Base-by-base conservation (phyloP, 768 basidiomycete genomes). In the Auricularia auricula-judae region DNA sequence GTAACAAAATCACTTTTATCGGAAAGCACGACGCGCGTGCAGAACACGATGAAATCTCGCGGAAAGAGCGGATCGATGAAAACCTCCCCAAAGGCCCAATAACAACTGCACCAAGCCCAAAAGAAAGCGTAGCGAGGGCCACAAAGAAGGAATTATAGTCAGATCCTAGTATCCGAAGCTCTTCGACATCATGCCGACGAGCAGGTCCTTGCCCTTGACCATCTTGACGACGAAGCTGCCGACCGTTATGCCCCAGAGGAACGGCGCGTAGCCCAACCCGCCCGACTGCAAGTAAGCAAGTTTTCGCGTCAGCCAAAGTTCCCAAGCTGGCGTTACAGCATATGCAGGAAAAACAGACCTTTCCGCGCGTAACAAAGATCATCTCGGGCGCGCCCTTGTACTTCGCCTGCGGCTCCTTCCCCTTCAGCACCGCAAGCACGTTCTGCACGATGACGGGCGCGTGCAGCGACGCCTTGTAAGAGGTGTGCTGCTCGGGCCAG, bases 241-340 rank as follows among this genome's bases (percentile, higher is more conserved):
- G 23, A 68, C n/a, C 7, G 43, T 63, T 35, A 68, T n/a, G n/a
- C 67, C 67, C 67, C 67, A 67, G 16, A 67, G 51, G 14, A 65
- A n/a, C 21, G 65, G 65, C 23, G 65, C 23, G 36, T 62, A 67
- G 0, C 53, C 21, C 12, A 33, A 11, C 5, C 66, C 66, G 14
- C 21, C 39, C 3, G 43, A 56, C 63, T 64, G 34, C 21, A 23
- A 8, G 39, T 29, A 63, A 11, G 29, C 29, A 29, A 29, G 29
- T 29, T 29, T 29, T 1, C 29, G 2, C 29, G 29, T 29, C 29
- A 29, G n/a, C n/a, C n/a, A n/a, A n/a, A n/a, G n/a, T n/a, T n/a
- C n/a, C n/a, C n/a, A n/a, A n/a, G n/a, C n/a, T n/a, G n/a, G n/a
- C n/a, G n/a, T n/a, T n/a, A n/a, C n/a, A n/a, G n/a, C n/a, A n/a